Conservation (phyloP, 2,329 filamentous ascomycete species). For the Aspergillus texensis region DNA sequence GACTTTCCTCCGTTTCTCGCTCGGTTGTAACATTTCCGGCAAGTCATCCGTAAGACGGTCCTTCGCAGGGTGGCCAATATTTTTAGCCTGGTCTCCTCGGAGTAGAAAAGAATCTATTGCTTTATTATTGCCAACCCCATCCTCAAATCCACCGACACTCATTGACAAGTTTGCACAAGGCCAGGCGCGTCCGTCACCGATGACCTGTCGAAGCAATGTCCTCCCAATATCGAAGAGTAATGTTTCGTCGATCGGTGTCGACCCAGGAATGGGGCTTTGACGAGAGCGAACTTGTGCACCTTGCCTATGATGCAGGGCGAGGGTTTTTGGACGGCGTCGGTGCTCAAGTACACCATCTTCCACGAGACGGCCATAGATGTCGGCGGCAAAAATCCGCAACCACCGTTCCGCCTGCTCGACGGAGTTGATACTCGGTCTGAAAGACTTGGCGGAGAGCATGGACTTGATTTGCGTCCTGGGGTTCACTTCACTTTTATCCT, state of each 20-base stretch:
- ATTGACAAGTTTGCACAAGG: slow-evolving; percentile 89
- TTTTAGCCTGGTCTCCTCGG: slow-evolving; percentile 61
- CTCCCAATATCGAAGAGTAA: slow-evolving; percentile 75
- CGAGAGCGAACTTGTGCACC: slow-evolving; percentile 74
- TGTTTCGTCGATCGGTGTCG: slow-evolving; percentile 71
- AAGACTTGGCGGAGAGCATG: slow-evolving; percentile 96
- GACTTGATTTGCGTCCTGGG: slow-evolving; percentile 91
- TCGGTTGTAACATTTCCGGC: slow-evolving; percentile 19
- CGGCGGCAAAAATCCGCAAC: slow-evolving; percentile 87
- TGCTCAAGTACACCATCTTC: slow-evolving; percentile 90
- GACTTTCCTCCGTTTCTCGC: slow-evolving; percentile 49
- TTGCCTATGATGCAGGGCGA: slow-evolving; percentile 81
- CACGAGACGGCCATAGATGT: slow-evolving; percentile 85
- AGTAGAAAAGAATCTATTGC: slow-evolving; percentile 87
- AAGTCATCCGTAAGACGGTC: slow-evolving; percentile 17
- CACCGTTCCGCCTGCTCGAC: slow-evolving; percentile 79
- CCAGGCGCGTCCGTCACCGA: slow-evolving; percentile 78
- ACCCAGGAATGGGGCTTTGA: slow-evolving; percentile 74
- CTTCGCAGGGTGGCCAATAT: slow-evolving; percentile 34
- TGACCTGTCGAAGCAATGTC: slow-evolving; percentile 74
- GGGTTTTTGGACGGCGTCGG: slow-evolving; percentile 79
- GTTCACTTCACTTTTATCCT: slow-evolving; percentile 87
- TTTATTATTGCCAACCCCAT: slow-evolving; percentile 79
- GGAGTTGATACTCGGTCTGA: slow-evolving; percentile 78
- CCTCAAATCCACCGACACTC: slow-evolving; percentile 89